Evolutionary conservation across 306 rosid species (phyloP), one percentile per base, ranked within the genome.

Genomic region (Quillaja saponaria): DNA sequence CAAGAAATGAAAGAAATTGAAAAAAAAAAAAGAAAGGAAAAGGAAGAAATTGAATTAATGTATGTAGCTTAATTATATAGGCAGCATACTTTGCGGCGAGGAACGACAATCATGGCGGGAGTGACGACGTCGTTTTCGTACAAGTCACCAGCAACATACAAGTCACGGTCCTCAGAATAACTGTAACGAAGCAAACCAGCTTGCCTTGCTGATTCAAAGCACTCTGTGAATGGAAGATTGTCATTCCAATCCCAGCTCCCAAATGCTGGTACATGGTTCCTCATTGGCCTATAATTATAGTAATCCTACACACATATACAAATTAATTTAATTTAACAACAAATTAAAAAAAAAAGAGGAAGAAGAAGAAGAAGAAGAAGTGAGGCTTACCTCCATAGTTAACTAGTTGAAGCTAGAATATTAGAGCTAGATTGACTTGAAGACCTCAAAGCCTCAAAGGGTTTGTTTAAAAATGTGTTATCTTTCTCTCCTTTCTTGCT

Each of bases 231-330:
- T 6, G 90, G 95, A 6, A 92, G 69, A 46, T 82, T 81, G 10
- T 81, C 88, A 47, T 91, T 89, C 95, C 95, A 91, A 58, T 92
- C 90, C 98, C 95, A 92, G 80, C 95, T 86, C 38, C 98, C 98
- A 76, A 92, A 92, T 7, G 84, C 84, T 13, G 98, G 96, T 0
- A 92, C 80, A 18, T 84, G 83, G 12, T 61, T 80, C 53, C 83
- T 82, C 66, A n/a, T n/a, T n/a, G n/a, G n/a, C n/a, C n/a, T n/a
- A n/a, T 76, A 70, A 68, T 62, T 79, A 66, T 71, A 87, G 44
- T 76, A 74, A n/a, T 86, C 98, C 96, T 91, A 35, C 3, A 20
- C 17, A 39, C 39, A 58, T 35, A 59, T 15, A 2, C 15, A 33
- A 10, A 25, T 5, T 10, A n/a, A 52, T 11, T 18, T 9, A 28